Conservation (phyloP, 75 land plant genomes). For the Selaginella moellendorffii region DNA sequence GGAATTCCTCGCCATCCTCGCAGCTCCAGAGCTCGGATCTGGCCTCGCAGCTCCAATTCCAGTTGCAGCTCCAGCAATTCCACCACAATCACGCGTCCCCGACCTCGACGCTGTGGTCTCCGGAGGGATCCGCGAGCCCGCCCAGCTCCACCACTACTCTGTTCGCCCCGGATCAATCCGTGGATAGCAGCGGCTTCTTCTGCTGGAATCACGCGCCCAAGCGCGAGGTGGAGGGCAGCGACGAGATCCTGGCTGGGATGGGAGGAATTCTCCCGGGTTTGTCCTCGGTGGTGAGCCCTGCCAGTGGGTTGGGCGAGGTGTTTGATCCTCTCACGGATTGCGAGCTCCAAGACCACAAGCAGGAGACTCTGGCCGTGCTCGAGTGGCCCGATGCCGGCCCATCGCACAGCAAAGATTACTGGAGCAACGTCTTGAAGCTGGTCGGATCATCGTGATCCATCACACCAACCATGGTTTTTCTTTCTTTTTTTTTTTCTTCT, state of each 20-base stretch:
- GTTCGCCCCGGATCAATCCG: neutral
- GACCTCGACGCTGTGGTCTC: neutral
- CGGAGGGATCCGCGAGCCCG: neutral
- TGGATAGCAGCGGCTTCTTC: neutral
- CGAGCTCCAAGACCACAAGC: too few relatives aligned
- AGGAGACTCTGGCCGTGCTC: neutral
- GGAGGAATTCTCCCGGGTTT: neutral
- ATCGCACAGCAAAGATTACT: neutral
- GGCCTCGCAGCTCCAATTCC: neutral
- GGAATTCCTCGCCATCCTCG: neutral
- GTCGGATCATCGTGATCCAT: neutral
- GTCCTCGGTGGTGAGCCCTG: neutral
- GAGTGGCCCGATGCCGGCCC: neutral
- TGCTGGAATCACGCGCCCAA: neutral
- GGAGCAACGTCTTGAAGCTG: neutral
- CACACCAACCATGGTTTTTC: too few relatives aligned
- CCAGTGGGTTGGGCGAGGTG: too few relatives aligned
- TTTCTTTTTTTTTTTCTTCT: too few relatives aligned
- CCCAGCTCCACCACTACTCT: neutral
- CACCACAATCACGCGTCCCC: neutral
- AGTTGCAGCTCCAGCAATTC: too few relatives aligned
- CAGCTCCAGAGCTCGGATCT: neutral
- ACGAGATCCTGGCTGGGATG: too few relatives aligned
- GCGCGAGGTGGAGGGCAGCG: too few relatives aligned
- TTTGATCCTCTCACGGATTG: neutral